A percentile compares a stretch with the other conserved stretches of the same genome.
These are phyloP conservation scores for Gracilaria gracilis DNA, from an alignment of 23 red algal species.

Conservation along the genomic window DNA sequence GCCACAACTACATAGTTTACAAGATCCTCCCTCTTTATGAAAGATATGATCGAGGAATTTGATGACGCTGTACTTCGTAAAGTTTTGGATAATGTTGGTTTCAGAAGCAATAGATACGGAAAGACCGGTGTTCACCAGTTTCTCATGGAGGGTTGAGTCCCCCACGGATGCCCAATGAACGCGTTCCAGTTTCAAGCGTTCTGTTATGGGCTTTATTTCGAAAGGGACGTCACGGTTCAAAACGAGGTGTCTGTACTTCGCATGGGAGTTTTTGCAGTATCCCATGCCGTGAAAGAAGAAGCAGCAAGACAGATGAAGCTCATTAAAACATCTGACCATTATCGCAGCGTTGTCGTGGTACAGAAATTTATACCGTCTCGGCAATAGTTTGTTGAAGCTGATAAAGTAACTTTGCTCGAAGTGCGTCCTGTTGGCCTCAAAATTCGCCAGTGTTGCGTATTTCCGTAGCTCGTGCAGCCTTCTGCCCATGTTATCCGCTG, in stretches of 20 bases:
- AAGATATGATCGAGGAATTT: neutral
- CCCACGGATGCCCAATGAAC: neutral
- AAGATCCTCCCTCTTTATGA: no score
- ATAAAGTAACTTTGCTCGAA: neutral
- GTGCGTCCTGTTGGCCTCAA: neutral
- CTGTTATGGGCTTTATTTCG: neutral
- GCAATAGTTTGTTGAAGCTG: neutral
- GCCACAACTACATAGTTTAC: no score
- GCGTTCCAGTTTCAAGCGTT: neutral
- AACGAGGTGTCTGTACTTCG: neutral
- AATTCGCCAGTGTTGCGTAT: neutral
- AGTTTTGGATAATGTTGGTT: neutral
- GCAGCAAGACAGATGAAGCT: neutral
- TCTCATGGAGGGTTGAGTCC: neutral
- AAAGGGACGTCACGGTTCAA: neutral
- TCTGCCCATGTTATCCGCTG: neutral
- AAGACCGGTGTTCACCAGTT: neutral
- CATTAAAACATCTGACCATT: neutral
- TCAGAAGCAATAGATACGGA: neutral
- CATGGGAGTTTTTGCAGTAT: neutral
- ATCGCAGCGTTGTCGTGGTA: neutral
- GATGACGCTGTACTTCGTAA: neutral
- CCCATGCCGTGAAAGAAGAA: neutral
- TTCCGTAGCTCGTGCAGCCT: neutral
- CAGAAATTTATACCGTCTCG: slow-evolving; percentile 11